phyloP scores from a whole-genome alignment of 2,329 filamentous ascomycete genomes.

The Colletotrichum neosansevieriae region DNA sequence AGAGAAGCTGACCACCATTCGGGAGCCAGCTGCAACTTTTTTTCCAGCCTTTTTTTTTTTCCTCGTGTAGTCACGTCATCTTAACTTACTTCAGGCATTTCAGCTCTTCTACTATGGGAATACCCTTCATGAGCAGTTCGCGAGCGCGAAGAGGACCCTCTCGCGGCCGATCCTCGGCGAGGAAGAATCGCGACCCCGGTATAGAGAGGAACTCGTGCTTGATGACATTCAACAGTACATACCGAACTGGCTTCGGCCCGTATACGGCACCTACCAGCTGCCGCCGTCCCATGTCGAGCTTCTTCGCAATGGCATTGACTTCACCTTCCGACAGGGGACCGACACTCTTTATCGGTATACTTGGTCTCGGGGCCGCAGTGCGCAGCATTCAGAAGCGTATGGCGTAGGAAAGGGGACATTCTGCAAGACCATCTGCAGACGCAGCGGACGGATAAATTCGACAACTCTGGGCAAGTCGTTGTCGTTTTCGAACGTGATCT shows the following conservation, averaged over 20 bases:
- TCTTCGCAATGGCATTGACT: conserved; percentile 54
- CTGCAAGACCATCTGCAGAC: conserved; percentile 57
- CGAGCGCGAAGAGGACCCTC: conserved; percentile 45
- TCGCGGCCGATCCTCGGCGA: conserved; percentile 49
- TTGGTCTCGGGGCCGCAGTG: conserved; percentile 50
- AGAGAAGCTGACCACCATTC: conserved; percentile 53
- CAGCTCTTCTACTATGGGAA: conserved; percentile 55
- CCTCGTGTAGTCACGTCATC: neutral
- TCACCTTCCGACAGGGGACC: conserved; percentile 52
- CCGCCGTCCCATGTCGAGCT: conserved; percentile 58
- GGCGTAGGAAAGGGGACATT: conserved; percentile 61
- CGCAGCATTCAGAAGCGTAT: conserved; percentile 57
- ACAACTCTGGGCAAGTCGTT: conserved; percentile 43
- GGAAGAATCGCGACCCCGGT: conserved; percentile 49
- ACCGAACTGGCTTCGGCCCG: conserved; percentile 48
- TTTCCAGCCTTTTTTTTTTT: neutral
- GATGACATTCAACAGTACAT: conserved; percentile 49
- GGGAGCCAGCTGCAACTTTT: conserved; percentile 47
- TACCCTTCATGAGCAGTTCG: conserved; percentile 49
- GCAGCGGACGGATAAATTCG: conserved; percentile 52
- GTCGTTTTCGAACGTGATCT: conserved; percentile 44
- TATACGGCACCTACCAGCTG: conserved; percentile 60
- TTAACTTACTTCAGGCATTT: conserved; percentile 46
- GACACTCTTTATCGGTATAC: conserved; percentile 42
- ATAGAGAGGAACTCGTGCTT: conserved; percentile 51